Percentiles rank a stretch among this genome's conserved stretches.
phyloP scores from a whole-genome alignment of 2,329 filamentous ascomycete species.

The Cercospora sojina region DNA sequence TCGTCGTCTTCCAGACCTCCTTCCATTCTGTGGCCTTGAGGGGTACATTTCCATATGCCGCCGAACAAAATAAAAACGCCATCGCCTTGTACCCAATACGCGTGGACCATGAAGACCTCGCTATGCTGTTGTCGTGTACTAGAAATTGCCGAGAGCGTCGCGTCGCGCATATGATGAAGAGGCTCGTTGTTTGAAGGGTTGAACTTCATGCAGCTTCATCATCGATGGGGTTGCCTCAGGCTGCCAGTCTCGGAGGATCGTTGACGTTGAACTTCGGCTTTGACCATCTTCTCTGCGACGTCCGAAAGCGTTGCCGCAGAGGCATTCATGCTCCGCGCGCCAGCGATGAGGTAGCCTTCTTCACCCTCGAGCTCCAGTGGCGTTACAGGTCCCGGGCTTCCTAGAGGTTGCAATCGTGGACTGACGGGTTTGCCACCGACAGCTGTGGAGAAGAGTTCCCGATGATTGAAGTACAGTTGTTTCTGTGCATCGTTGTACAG shows the following conservation, averaged over 20 bases:
- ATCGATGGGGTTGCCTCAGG: not conserved
- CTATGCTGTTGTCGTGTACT: not conserved
- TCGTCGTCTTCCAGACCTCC: not conserved
- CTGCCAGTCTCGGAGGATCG: not conserved
- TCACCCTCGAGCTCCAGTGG: constrained; percentile 51
- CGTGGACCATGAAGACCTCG: not conserved
- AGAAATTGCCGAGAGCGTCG: not conserved
- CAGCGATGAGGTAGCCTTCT: constrained; percentile 48
- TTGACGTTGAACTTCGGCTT: constrained; percentile 44
- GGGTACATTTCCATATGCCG: not conserved
- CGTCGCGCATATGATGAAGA: not conserved
- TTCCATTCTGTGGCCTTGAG: not conserved
- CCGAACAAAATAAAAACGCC: not conserved
- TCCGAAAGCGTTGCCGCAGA: constrained; percentile 27
- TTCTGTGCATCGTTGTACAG: constrained; percentile 51
- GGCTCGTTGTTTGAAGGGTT: not conserved
- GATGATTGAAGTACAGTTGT: constrained; percentile 51
- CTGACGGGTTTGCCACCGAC: constrained; percentile 45
- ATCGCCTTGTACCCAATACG: not conserved
- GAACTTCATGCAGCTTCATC: not conserved
- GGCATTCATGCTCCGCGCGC: constrained; percentile 35
- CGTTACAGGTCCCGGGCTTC: constrained; percentile 54
- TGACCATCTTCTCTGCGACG: constrained; percentile 50
- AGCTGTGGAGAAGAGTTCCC: constrained; percentile 40
- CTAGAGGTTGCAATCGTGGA: constrained; percentile 51